Conservation (phyloP, 1,284 basidiomycete genomes). For the Polyporus tsugae region DNA sequence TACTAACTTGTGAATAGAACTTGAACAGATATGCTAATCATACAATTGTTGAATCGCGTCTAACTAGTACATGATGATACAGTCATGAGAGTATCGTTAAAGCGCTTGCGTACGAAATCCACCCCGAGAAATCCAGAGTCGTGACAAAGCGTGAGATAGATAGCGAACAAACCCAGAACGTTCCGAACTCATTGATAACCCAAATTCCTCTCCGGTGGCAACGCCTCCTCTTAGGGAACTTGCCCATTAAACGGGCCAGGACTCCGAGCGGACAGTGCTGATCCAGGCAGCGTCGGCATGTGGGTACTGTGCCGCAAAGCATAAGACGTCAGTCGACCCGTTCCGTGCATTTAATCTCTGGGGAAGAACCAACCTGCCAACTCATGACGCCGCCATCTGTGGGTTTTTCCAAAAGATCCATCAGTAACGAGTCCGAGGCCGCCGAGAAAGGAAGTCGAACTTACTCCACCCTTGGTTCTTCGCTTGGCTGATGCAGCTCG, state of each 20-base stretch:
- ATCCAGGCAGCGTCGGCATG: slow-evolving; percentile 60
- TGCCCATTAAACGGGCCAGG: slow-evolving; percentile 38
- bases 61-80: neutral
- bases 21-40: no score
- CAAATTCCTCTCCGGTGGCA: neutral
- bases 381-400: slow-evolving; percentile 58
- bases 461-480: slow-evolving; percentile 65
- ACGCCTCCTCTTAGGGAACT: neutral
- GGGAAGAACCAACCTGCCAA: slow-evolving; percentile 38
- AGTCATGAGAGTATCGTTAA: neutral
- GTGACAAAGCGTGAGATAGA: neutral
- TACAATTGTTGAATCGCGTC: neutral
- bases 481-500: slow-evolving; percentile 61
- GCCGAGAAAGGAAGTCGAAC: slow-evolving; percentile 13
- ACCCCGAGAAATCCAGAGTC: neutral
- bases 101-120: neutral
- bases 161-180: neutral
- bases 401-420: neutral
- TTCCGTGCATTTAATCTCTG: neutral
- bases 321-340: slow-evolving; percentile 21
- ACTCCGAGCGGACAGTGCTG: slow-evolving; percentile 40
- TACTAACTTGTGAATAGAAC: no score
- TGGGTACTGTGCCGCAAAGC: slow-evolving; percentile 42
- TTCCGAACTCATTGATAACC: neutral
- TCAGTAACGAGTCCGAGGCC: neutral